Conservation (phyloP, 345 rosid genomes). For the Brassica nigra region DNA sequence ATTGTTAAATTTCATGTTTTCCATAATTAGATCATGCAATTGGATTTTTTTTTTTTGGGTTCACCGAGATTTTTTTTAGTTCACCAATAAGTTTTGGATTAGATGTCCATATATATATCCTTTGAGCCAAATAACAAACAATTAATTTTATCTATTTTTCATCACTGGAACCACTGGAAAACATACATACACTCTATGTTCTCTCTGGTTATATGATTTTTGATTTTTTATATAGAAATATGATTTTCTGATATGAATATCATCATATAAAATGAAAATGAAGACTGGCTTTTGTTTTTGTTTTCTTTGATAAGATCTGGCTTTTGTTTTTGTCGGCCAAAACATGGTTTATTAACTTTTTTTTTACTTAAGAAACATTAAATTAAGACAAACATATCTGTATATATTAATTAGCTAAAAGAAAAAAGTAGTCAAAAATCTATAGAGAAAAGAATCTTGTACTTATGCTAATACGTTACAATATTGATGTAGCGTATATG, state of each 20-base stretch:
- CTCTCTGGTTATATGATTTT: neutral
- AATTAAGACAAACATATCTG: neutral
- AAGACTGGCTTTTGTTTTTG: neutral
- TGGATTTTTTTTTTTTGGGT: too few species aligned
- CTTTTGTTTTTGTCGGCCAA: neutral
- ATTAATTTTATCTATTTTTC: neutral
- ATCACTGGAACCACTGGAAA: neutral
- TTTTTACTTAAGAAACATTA: neutral
- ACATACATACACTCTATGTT: neutral
- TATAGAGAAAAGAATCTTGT: neutral
- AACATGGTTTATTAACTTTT: neutral
- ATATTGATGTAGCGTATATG: neutral
- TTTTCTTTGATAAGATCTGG: neutral
- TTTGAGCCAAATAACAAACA: neutral
- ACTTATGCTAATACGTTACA: neutral
- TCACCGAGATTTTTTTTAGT: too few species aligned
- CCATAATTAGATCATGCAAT: neutral
- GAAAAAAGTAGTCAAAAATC: neutral
- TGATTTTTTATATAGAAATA: neutral
- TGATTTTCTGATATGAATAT: neutral
- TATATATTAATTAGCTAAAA: neutral
- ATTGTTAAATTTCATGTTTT: neutral
- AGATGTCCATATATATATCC: neutral
- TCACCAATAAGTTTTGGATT: neutral
- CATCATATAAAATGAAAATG: conserved; percentile 3